A percentile compares a stretch with the other conserved stretches of the same genome.
Conservation (phyloP, 2,329 filamentous ascomycete genomes). For the Aspergillus awamori region DNA sequence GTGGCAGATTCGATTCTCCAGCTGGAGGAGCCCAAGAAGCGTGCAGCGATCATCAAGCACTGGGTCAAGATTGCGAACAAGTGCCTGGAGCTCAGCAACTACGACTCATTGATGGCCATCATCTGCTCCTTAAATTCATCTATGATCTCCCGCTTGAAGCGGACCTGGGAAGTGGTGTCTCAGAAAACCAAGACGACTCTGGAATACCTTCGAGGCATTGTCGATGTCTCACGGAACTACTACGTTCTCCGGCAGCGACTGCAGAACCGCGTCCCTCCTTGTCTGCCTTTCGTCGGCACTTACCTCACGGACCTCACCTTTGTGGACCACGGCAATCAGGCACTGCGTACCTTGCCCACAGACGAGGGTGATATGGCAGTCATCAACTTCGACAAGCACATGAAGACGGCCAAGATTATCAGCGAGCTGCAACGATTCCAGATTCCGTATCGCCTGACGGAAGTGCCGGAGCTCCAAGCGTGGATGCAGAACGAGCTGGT, state of each 20-base stretch:
- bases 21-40: conserved; percentile 87
- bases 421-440: conserved; percentile 95
- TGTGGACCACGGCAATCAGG: conserved; percentile 89
- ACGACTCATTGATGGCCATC: conserved; percentile 95
- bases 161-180: conserved; percentile 89
- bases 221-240: conserved; percentile 90
- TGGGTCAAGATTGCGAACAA: conserved; percentile 95
- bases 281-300: conserved; percentile 92
- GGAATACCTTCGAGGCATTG: conserved; percentile 76
- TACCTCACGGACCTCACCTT: conserved; percentile 97
- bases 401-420: conserved; percentile 91
- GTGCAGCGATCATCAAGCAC: conserved; percentile 88
- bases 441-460: conserved; percentile 81
- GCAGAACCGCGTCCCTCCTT: conserved; percentile 84
- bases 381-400: conserved; percentile 98
- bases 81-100: conserved; percentile 89
- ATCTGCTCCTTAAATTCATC: conserved; percentile 92
- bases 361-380: conserved; percentile 72
- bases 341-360: conserved; percentile 72
- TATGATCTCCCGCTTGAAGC: conserved; percentile 82
- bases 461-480: conserved; percentile 85
- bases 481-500: conserved; percentile 85
- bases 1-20: conserved; percentile 91
- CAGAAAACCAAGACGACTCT: conserved; percentile 79
- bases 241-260: conserved; percentile 80